Conservation (phyloP, 176 grass and related monocot genomes). For the Oryza punctata region DNA sequence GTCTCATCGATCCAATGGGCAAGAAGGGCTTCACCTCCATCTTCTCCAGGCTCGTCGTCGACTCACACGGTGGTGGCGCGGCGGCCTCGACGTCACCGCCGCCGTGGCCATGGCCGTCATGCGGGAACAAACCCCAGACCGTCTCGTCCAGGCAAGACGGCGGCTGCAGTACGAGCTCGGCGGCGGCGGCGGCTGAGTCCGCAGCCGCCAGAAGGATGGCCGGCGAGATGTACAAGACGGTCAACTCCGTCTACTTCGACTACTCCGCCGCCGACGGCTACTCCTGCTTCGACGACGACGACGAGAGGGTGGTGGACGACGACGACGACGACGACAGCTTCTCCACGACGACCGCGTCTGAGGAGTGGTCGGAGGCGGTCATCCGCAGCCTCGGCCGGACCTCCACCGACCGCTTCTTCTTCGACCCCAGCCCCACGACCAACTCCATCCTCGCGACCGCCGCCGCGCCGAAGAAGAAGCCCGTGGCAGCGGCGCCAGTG, state of each 20-base stretch:
- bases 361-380: conserved; percentile 45
- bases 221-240: conserved; percentile 44
- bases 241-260: conserved; percentile 53
- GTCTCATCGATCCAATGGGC: conserved; percentile 17
- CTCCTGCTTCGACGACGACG: conserved; percentile 27
- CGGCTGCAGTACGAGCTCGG: background rate
- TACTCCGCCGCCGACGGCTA: conserved; percentile 18
- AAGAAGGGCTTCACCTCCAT: conserved; percentile 71
- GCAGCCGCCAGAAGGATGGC: background rate
- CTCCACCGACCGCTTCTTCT: conserved; percentile 53
- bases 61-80: too few species aligned
- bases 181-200: background rate
- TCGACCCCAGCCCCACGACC: conserved; percentile 56
- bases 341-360: conserved; percentile 16
- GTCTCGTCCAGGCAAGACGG: conserved; percentile 58
- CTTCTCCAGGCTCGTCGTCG: conserved; percentile 48
- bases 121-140: conserved; percentile 57
- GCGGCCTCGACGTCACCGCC: background rate
- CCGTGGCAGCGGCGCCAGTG: background rate
- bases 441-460: conserved; percentile 67
- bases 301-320: background rate
- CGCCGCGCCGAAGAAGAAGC: background rate
- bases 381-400: conserved; percentile 44
- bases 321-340: conserved; percentile 10
- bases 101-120: conserved; percentile 62